Evolutionary conservation across 495 filamentous ascomycete species (phyloP).

Genomic region (Pseudomonodictys pantanalensis): DNA sequence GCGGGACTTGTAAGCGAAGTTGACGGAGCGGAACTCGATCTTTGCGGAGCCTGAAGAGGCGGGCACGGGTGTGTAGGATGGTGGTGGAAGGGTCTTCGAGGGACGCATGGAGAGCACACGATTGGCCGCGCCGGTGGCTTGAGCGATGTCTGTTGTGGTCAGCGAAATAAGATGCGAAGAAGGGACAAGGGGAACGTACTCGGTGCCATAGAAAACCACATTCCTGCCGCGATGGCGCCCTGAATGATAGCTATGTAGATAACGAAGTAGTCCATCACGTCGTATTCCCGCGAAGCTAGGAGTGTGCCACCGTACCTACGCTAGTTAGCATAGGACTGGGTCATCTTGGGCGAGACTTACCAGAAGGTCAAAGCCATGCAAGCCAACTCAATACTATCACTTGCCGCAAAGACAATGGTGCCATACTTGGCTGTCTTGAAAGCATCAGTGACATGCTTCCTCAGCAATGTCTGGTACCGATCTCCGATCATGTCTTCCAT

Average conservation of each 20-base stretch:
- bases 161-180: not conserved
- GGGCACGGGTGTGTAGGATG: slow-evolving; percentile 2
- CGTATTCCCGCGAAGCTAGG: slow-evolving; percentile 33
- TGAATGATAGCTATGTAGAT: slow-evolving; percentile 37
- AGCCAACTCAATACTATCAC: slow-evolving; percentile 33
- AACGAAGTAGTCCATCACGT: slow-evolving; percentile 30
- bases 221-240: slow-evolving; percentile 32
- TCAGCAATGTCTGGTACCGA: slow-evolving; percentile 30
- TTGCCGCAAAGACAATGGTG: slow-evolving; percentile 33
- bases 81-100: not conserved
- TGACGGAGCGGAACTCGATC: slow-evolving; percentile 74
- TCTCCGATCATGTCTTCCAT: slow-evolving; percentile 35
- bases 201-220: slow-evolving; percentile 33
- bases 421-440: slow-evolving; percentile 27
- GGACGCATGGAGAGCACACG: slow-evolving; percentile 31
- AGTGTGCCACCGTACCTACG: slow-evolving; percentile 36
- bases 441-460: slow-evolving; percentile 26
- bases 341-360: slow-evolving; percentile 4
- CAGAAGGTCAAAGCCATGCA: slow-evolving; percentile 35
- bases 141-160: slow-evolving; percentile 24
- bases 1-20: slow-evolving; percentile 52
- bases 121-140: slow-evolving; percentile 33
- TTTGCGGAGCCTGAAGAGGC: not conserved
- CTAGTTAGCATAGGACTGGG: not conserved
- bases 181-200: slow-evolving; percentile 11